Evolutionary conservation across 2,329 filamentous ascomycete genomes (phyloP), one percentile per base, ranked within the genome.

Genomic region (Sporothrix curviconia): DNA sequence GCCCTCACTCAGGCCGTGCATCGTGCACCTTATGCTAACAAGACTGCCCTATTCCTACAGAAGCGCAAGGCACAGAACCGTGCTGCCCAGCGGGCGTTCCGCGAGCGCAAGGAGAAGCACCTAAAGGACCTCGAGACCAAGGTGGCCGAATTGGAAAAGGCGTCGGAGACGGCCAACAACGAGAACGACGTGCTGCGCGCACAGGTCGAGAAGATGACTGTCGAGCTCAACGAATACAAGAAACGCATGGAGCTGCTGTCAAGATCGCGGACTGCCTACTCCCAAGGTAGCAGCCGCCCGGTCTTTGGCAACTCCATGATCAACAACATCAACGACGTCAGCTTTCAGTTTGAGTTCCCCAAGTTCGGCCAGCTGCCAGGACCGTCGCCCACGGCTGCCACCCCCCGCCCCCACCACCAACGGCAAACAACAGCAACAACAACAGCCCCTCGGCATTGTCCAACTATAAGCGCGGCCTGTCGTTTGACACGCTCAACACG

Each of bases 61-160:
- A 95, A 95, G 75, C 87, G 91, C 66, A 99, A 99, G 76, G 94
- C 94, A 9, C 92, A 96, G 69, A 96, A 96, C 65, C 84, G 92
- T 64, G 92, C 92, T 11, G 92, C 92, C 4, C 92, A 96, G 72
- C 84, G 92, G 59, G 92, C 92, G 7, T 96, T 96, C 79, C 85
- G 92, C 56, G 92, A 96, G 71, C 88, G 92, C 62, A 96, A 96
- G 74, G 92, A 96, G 72, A 92, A 89, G 75, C 92, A 95, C 66
- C 71, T 95, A 49, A 90, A 90, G 69, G 87, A 92, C 64, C 79
- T 95, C 2, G 91, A 96, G 73, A 87, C 78, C 59, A 89, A 90
- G 71, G 84, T 90, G 2, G 78, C 85, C 44, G 84, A 89, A 67
- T 72, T 90, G 12, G 87, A 96, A 69, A 94, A 95, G 73, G 83